Evolutionary conservation across 2,329 filamentous ascomycete species (phyloP).

Genomic region (Sphaerulina populicola): DNA sequence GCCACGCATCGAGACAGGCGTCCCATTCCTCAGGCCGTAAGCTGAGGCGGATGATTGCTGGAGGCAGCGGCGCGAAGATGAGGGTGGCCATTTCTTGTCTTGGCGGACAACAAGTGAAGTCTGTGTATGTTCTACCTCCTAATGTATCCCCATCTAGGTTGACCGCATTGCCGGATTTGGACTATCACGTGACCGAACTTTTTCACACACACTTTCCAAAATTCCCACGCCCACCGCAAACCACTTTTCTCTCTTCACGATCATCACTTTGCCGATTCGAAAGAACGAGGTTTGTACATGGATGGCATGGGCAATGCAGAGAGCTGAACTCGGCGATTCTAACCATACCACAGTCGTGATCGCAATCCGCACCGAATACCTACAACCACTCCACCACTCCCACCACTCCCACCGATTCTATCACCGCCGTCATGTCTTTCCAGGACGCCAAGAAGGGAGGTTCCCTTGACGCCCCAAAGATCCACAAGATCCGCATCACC

Average conservation of each 20-base stretch:
- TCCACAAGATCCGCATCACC: constrained; percentile 98
- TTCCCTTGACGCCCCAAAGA: constrained; percentile 79
- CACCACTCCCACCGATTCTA: constrained; percentile 27
- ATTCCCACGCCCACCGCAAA: constrained; percentile 12
- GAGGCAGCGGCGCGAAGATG: constrained; percentile 69
- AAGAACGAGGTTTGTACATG: constrained; percentile 26
- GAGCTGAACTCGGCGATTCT: constrained; percentile 8
- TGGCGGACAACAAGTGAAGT: background rate
- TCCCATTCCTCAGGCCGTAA: constrained; percentile 68
- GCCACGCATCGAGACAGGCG: constrained; percentile 68
- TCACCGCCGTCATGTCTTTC: constrained; percentile 62
- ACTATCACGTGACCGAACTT: background rate
- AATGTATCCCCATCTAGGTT: background rate
- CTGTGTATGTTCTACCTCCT: no score
- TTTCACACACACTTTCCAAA: constrained; percentile 2
- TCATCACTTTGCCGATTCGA: constrained; percentile 49
- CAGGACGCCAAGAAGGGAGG: constrained; percentile 80
- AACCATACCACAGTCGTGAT: constrained; percentile 40
- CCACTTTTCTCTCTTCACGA: constrained; percentile 29
- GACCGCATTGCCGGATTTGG: constrained; percentile 6
- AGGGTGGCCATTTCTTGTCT: constrained; percentile 49
- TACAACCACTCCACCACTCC: constrained; percentile 21
- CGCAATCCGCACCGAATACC: constrained; percentile 35
- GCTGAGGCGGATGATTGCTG: constrained; percentile 55
- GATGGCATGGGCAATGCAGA: background rate